phyloP scores from a whole-genome alignment of 306 rosid genomes.

The apple (Malus domestica) region DNA sequence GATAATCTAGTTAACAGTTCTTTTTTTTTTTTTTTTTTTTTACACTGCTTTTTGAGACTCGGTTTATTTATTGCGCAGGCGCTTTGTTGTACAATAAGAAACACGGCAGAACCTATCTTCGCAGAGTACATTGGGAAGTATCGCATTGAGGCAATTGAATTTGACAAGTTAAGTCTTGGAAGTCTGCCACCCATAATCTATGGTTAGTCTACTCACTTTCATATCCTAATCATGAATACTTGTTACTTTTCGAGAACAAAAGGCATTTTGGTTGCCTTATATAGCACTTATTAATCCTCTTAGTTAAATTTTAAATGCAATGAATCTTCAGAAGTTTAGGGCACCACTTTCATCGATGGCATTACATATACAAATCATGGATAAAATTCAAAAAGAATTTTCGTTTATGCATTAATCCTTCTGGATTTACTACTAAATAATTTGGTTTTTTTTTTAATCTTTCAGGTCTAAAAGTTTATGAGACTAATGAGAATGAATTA shows the following conservation, averaged over 20 bases:
- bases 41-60: neutral
- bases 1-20: neutral
- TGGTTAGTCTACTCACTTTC: slow-evolving; percentile 42
- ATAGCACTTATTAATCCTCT: neutral
- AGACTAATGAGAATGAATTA: slow-evolving; percentile 79
- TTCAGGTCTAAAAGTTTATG: slow-evolving; percentile 68
- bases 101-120: slow-evolving; percentile 48
- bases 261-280: neutral
- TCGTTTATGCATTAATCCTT: neutral
- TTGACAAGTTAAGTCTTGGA: slow-evolving; percentile 69
- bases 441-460: slow-evolving; percentile 10
- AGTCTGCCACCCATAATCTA: slow-evolving; percentile 66
- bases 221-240: neutral
- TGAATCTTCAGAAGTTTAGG: neutral
- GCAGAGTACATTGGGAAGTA: slow-evolving; percentile 63
- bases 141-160: slow-evolving; percentile 56
- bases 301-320: neutral
- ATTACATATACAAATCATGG: neutral
- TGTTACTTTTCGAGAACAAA: neutral
- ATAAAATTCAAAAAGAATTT: no score
- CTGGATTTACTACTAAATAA: neutral
- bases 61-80: slow-evolving; percentile 40
- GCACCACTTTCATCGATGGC: neutral
- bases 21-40: neutral
- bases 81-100: slow-evolving; percentile 52